Evolutionary conservation across 73 alveolate species (phyloP).

Genomic region (Uronychia binucleata): DNA sequence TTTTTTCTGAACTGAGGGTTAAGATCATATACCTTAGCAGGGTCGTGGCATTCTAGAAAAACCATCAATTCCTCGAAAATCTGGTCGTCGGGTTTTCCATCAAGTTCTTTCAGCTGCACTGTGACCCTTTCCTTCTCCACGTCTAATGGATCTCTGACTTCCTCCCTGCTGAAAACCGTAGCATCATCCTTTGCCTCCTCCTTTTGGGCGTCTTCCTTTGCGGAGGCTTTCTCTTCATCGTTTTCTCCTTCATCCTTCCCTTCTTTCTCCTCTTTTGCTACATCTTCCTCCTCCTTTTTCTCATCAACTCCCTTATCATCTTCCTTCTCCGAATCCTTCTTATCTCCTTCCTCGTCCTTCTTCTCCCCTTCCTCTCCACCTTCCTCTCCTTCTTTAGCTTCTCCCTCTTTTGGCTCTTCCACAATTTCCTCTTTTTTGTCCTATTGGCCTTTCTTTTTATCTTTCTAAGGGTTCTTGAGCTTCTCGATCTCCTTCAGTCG

Average conservation of each 20-base stretch:
- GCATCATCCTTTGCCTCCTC: not conserved
- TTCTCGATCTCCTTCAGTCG: not conserved
- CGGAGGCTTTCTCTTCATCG: not conserved
- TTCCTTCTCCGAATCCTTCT: not conserved
- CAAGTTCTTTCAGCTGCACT: slow-evolving; percentile 3
- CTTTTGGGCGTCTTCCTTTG: not conserved
- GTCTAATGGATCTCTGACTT: not conserved
- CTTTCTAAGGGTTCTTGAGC: not conserved
- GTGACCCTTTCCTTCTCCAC: slow-evolving; percentile 7
- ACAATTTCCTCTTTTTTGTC: slow-evolving; percentile 1
- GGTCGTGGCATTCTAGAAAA: slow-evolving; percentile 52
- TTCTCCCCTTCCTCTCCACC: slow-evolving; percentile 6
- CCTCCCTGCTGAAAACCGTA: not conserved
- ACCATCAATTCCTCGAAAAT: slow-evolving; percentile 17
- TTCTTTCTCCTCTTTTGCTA: not conserved
- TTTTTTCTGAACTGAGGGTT: slow-evolving; percentile 42
- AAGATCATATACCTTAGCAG: slow-evolving; percentile 13
- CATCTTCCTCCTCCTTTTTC: slow-evolving; percentile 4
- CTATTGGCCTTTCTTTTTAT: not conserved
- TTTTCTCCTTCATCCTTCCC: not conserved
- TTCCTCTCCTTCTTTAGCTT: slow-evolving; percentile 17
- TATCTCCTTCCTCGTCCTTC: slow-evolving; percentile 7
- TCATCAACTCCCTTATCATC: not conserved
- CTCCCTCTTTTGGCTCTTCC: not conserved
- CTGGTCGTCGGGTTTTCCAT: slow-evolving; percentile 31